Evolutionary conservation across 129 eudicot genomes (phyloP).

Genomic region (Solidago caesia): DNA sequence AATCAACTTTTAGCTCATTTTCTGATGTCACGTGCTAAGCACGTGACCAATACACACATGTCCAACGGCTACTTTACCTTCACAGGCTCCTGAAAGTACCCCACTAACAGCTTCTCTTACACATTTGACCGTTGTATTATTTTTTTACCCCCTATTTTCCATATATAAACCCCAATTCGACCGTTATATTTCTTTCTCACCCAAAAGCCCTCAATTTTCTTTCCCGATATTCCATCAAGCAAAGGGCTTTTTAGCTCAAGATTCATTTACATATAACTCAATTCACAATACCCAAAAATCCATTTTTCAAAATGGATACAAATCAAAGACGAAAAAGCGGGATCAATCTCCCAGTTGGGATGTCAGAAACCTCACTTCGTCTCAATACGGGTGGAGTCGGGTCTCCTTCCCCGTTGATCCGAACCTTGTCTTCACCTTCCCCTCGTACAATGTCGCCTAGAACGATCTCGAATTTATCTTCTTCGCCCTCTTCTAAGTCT

Average conservation of each 20-base stretch:
- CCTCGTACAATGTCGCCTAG: slow-evolving; percentile 62
- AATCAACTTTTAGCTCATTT: too few species aligned
- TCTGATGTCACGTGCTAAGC: slow-evolving; percentile 10
- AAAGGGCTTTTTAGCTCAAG: slow-evolving; percentile 11
- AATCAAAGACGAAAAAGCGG: slow-evolving; percentile 88
- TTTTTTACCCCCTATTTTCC: background rate
- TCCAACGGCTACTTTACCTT: slow-evolving; percentile 41
- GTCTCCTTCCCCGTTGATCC: slow-evolving; percentile 39
- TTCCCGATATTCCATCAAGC: slow-evolving; percentile 1
- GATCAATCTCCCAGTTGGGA: slow-evolving; percentile 78
- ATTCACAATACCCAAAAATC: slow-evolving; percentile 1
- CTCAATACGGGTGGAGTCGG: slow-evolving; percentile 45
- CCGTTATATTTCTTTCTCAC: slow-evolving; percentile 23
- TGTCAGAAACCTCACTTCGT: slow-evolving; percentile 81
- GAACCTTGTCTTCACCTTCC: slow-evolving; percentile 42
- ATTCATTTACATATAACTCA: background rate
- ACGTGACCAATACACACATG: slow-evolving; percentile 13
- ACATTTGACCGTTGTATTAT: slow-evolving; percentile 55
- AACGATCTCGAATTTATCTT: slow-evolving; percentile 48
- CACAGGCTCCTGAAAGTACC: background rate
- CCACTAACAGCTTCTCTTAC: slow-evolving; percentile 27
- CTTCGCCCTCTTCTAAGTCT: slow-evolving; percentile 67
- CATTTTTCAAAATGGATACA: slow-evolving; percentile 42
- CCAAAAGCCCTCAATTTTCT: slow-evolving; percentile 28
- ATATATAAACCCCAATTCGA: slow-evolving; percentile 39